Evolutionary conservation across 2,329 filamentous ascomycete genomes (phyloP).

Genomic region (Neopestalotiopsis rosae): DNA sequence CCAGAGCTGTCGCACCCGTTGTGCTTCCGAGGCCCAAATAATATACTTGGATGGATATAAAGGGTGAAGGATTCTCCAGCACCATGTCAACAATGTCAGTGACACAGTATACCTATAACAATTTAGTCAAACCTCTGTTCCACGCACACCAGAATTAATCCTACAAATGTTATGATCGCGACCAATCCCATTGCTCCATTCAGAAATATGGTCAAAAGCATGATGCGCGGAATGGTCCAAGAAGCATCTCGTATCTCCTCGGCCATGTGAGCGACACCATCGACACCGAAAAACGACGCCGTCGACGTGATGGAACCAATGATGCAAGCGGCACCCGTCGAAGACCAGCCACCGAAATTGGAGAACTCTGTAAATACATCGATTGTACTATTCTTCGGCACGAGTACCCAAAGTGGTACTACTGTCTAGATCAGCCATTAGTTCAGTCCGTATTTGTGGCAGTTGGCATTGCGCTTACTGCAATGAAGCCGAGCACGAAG

Average conservation of each 20-base stretch:
- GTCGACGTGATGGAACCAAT: neutral
- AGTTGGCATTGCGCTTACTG: neutral
- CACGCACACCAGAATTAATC: neutral
- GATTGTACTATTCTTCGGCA: neutral
- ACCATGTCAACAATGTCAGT: neutral
- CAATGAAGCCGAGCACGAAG: neutral
- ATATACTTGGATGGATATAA: neutral
- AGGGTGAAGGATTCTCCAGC: neutral
- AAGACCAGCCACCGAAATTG: neutral
- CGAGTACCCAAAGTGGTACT: neutral
- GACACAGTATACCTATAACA: neutral
- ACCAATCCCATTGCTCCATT: neutral
- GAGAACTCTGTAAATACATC: neutral
- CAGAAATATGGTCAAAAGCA: neutral
- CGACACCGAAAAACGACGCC: neutral
- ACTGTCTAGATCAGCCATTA: neutral
- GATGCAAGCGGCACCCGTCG: neutral
- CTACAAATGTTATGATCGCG: neutral
- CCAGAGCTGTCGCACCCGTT: neutral
- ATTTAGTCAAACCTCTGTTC: accelerated
- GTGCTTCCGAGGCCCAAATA: neutral
- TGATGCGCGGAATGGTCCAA: neutral
- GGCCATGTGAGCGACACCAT: neutral
- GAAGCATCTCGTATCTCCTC: neutral
- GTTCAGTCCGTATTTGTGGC: neutral